These are phyloP conservation scores for Echites panduratus DNA, from an alignment of 257 asterid species.

Conservation along the genomic window DNA sequence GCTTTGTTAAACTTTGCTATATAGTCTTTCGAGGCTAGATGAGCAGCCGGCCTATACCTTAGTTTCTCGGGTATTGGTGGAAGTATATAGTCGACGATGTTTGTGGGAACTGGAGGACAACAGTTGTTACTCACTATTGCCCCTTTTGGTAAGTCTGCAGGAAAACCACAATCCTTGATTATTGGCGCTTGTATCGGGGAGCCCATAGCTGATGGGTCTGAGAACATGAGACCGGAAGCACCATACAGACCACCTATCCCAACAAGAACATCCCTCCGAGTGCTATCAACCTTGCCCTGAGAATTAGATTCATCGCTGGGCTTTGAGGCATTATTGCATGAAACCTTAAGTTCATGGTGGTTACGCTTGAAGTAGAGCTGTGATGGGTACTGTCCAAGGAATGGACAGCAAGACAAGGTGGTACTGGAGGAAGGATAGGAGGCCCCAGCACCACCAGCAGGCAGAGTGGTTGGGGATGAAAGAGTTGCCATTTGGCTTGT, in stretches of 20 bases:
- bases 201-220: conserved; percentile 6
- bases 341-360: background rate
- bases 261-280: conserved; percentile 18
- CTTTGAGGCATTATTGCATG: background rate
- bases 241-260: conserved; percentile 26
- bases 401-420: background rate
- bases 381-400: background rate
- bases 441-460: background rate
- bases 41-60: conserved; percentile 27
- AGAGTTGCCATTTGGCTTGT: background rate
- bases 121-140: conserved; percentile 1
- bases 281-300: conserved; percentile 1
- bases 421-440: background rate
- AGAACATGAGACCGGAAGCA: background rate
- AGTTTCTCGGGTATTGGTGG: background rate
- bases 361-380: conserved; percentile 3
- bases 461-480: background rate
- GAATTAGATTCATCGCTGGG: background rate
- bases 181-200: conserved; percentile 18
- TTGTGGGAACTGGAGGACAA: conserved; percentile 17
- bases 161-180: conserved; percentile 11
- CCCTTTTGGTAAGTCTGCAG: background rate
- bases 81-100: conserved; percentile 10
- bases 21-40: conserved; percentile 9
- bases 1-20: conserved; percentile 17